These are phyloP conservation scores for Pyrenula massariospora DNA, from an alignment of 495 filamentous ascomycete species.

Conservation along the genomic window DNA sequence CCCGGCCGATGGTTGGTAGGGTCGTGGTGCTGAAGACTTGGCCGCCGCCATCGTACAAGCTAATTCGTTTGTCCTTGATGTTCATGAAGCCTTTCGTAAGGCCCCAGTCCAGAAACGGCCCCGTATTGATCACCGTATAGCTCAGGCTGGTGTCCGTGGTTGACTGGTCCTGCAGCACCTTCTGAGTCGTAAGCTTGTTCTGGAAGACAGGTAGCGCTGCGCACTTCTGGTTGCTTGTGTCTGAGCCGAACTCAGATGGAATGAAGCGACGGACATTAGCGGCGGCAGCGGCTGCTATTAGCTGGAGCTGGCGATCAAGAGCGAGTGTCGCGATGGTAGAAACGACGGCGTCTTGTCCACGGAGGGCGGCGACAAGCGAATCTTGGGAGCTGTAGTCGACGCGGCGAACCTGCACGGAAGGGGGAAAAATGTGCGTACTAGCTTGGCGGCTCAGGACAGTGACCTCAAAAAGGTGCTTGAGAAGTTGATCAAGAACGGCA, in stretches of 20 bases:
- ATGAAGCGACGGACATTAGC: slow-evolving; percentile 52
- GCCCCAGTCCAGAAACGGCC: slow-evolving; percentile 41
- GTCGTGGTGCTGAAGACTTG: slow-evolving; percentile 34
- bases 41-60: slow-evolving; percentile 42
- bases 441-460: slow-evolving; percentile 41
- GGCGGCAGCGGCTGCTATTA: slow-evolving; percentile 48
- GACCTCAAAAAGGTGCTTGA: slow-evolving; percentile 43
- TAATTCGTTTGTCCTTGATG: slow-evolving; percentile 26
- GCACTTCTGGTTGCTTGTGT: slow-evolving; percentile 28
- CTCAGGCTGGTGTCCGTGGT: slow-evolving; percentile 24
- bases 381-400: slow-evolving; percentile 47
- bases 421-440: slow-evolving; percentile 25
- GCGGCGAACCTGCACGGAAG: slow-evolving; percentile 23
- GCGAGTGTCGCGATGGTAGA: slow-evolving; percentile 22
- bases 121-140: slow-evolving; percentile 39
- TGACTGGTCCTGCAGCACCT: slow-evolving; percentile 36
- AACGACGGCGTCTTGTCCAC: slow-evolving; percentile 25
- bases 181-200: slow-evolving; percentile 34
- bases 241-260: slow-evolving; percentile 51
- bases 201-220: slow-evolving; percentile 26
- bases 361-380: slow-evolving; percentile 25
- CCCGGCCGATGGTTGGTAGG: slow-evolving; percentile 32
- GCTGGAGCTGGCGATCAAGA: slow-evolving; percentile 25
- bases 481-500: slow-evolving; percentile 39
- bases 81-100: slow-evolving; percentile 26